phyloP scores from a whole-genome alignment of 1,284 basidiomycete species.

The Blastosporella zonata region DNA sequence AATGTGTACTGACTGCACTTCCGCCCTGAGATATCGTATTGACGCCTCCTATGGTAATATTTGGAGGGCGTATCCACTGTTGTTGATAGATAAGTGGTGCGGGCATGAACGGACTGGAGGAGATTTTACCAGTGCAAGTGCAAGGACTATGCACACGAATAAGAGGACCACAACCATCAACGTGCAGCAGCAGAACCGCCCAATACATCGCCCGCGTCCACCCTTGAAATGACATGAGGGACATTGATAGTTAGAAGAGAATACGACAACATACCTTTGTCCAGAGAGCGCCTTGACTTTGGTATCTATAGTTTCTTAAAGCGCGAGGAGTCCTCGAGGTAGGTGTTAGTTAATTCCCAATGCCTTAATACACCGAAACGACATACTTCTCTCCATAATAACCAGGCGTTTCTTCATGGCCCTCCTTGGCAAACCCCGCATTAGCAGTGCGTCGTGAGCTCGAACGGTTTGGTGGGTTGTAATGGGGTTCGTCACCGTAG shows the following conservation, averaged over 20 bases:
- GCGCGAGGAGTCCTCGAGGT: conserved; percentile 33
- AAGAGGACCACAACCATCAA: conserved; percentile 63
- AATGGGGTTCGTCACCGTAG: conserved; percentile 42
- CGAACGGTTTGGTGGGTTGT: conserved; percentile 24
- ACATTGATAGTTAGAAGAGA: conserved; percentile 3
- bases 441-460: conserved; percentile 15
- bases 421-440: conserved; percentile 15
- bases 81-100: conserved; percentile 1
- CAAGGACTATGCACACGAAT: conserved; percentile 66
- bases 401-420: conserved; percentile 5
- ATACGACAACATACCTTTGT: conserved; percentile 42
- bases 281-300: conserved; percentile 61
- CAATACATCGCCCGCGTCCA: conserved; percentile 51
- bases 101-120: background rate
- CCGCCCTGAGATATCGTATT: conserved; percentile 42
- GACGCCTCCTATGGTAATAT: conserved; percentile 61
- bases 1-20: conserved; percentile 28
- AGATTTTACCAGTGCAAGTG: conserved; percentile 65
- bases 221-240: conserved; percentile 38
- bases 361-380: background rate
- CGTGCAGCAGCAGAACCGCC: conserved; percentile 70
- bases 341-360: background rate
- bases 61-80: conserved; percentile 81
- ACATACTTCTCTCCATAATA: conserved; percentile 18
- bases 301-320: conserved; percentile 52